Evolutionary conservation across 768 basidiomycete species (phyloP).

Genomic region (Chalciporus sphaerocephalus): DNA sequence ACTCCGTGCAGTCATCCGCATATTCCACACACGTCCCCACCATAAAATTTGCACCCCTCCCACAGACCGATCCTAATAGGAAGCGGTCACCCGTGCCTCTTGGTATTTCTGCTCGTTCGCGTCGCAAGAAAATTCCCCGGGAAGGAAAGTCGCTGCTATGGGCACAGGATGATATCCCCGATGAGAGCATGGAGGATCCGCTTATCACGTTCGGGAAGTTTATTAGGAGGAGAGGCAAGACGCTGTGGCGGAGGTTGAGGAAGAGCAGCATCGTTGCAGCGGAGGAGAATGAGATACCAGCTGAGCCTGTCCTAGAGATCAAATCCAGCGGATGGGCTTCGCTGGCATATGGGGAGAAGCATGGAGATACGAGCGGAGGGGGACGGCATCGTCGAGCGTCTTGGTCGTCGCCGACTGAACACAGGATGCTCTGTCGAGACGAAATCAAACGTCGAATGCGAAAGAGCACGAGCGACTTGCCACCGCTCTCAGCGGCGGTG

Average conservation of each 20-base stretch:
- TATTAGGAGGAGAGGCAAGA: slow-evolving; percentile 41
- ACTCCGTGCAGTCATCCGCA: slow-evolving; percentile 13
- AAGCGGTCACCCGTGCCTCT: slow-evolving; percentile 48
- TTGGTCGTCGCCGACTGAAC: slow-evolving; percentile 24
- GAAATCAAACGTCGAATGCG: slow-evolving; percentile 9
- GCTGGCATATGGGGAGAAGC: slow-evolving; percentile 3
- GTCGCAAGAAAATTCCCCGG: slow-evolving; percentile 21
- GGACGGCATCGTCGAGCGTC: slow-evolving; percentile 18
- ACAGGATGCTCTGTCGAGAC: slow-evolving; percentile 15
- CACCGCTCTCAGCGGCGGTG: slow-evolving; percentile 65
- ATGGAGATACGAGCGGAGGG: slow-evolving; percentile 3
- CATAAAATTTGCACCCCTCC: slow-evolving; percentile 59
- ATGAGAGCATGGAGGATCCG: slow-evolving; percentile 42
- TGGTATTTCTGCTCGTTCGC: slow-evolving; percentile 46
- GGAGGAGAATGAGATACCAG: slow-evolving; percentile 8
- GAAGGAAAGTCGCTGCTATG: slow-evolving; percentile 18
- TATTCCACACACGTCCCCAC: slow-evolving; percentile 25
- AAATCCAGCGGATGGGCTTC: slow-evolving; percentile 24
- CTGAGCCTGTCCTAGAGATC: slow-evolving; percentile 19
- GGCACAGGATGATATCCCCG: slow-evolving; percentile 20
- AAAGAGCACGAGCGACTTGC: slow-evolving; percentile 24
- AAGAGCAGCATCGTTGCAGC: slow-evolving; percentile 28
- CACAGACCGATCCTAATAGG: slow-evolving; percentile 46
- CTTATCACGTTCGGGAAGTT: slow-evolving; percentile 46
- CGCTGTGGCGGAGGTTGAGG: slow-evolving; percentile 46